Base-by-base conservation (phyloP, 2,329 filamentous ascomycete genomes). In the Ophiocordyceps sinensis region DNA sequence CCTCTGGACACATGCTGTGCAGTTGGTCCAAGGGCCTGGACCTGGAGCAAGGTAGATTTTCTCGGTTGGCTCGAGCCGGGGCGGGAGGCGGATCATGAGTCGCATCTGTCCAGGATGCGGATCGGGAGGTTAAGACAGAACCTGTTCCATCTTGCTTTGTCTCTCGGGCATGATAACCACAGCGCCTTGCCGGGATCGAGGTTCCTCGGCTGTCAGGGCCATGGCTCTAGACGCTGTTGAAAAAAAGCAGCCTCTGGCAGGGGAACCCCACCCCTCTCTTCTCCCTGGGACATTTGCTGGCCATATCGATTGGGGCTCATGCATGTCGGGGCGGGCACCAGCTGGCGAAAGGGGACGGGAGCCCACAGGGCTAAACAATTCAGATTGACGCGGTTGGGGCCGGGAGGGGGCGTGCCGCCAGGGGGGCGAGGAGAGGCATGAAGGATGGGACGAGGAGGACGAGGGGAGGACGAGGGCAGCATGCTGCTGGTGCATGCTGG, bases 1-100 rank as follows among this genome's bases (percentile, higher is more conserved):
- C 39, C 42, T 43, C 41, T 37, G 31, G 39, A 41, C 37, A 41
- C 39, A n/a, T 30, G 19, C 19, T 19, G 19, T 19, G 4, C 19
- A 3, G 19, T 19, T 38, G 28, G 35, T 29, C n/a, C n/a, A n/a
- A n/a, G n/a, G n/a, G n/a, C n/a, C n/a, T n/a, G n/a, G n/a, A n/a
- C n/a, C n/a, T 36, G 30, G 30, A 13, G 9, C 17, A 15, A n/a
- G 14, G 8, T 19, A 17, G 3, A 15, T 21, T 31, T 39, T 30
- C 28, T 36, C 37, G 41, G 37, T 19, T 43, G 37, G 26, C 23
- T 23, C 35, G 26, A 26, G 14, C 30, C 12, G 34, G 43, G 19
- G 19, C 19, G 3, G 19, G 19, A 19, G 19, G n/a, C n/a, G n/a
- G n/a, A n/a, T n/a, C n/a, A n/a, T n/a, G n/a, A n/a, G n/a, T n/a